Evolutionary conservation across 2,329 filamentous ascomycete species (phyloP).

Genomic region (Penicillium sp.): DNA sequence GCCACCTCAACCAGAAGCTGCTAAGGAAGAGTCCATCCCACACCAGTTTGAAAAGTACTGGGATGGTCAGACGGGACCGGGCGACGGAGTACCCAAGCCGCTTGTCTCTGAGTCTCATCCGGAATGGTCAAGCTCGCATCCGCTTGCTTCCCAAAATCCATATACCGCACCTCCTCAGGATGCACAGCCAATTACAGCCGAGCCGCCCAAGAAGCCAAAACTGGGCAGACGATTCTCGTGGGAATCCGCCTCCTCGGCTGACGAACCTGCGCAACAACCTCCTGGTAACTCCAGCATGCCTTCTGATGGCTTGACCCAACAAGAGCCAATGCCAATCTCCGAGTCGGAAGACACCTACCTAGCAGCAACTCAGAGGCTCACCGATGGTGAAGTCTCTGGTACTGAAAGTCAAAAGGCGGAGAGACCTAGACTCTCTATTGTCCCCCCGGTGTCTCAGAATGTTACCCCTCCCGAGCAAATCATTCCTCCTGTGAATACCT

Average conservation of each 20-base stretch:
- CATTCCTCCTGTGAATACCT: slow-evolving; percentile 7
- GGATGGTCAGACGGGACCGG: slow-evolving; percentile 31
- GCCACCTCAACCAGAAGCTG: slow-evolving; percentile 18
- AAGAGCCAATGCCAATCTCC: slow-evolving; percentile 24
- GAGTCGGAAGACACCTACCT: slow-evolving; percentile 10
- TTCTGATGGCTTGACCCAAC: slow-evolving; percentile 22
- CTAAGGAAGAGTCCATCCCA: slow-evolving; percentile 36
- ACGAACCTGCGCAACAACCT: slow-evolving; percentile 17
- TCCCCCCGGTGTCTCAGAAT: slow-evolving; percentile 31
- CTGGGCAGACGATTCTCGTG: slow-evolving; percentile 50
- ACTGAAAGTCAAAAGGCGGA: slow-evolving; percentile 22
- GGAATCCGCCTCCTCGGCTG: slow-evolving; percentile 38
- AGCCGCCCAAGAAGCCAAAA: slow-evolving; percentile 26
- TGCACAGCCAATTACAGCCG: slow-evolving; percentile 9
- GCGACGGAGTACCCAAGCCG: slow-evolving; percentile 22
- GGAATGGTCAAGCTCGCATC: slow-evolving; percentile 13
- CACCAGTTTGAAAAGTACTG: slow-evolving; percentile 45
- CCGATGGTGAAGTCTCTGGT: slow-evolving; percentile 10
- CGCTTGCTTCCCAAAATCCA: slow-evolving; percentile 20
- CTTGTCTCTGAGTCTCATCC: slow-evolving; percentile 22
- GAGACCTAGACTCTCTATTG: slow-evolving; percentile 37
- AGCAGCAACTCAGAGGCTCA: slow-evolving; percentile 3
- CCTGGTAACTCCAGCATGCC: slow-evolving; percentile 17
- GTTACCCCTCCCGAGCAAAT: slow-evolving; percentile 20
- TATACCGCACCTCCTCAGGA: slow-evolving; percentile 13